Evolutionary conservation across 345 rosid species (phyloP).

Genomic region (Punica granatum): DNA sequence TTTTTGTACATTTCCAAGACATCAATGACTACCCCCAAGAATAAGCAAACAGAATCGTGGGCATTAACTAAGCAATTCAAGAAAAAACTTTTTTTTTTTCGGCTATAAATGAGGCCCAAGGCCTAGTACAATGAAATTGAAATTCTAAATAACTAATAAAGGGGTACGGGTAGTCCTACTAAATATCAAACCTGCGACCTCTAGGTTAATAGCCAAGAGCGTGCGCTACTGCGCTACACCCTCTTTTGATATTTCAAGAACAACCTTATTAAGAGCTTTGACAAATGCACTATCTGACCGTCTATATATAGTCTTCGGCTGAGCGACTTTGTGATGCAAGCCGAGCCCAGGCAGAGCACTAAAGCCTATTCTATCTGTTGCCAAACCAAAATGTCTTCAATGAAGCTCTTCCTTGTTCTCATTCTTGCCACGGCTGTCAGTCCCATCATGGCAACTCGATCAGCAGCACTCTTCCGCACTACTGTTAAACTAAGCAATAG

Average conservation of each 20-base stretch:
- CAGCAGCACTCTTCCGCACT: not conserved
- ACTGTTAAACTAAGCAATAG: not conserved
- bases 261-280: not conserved
- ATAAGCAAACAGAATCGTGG: too few species aligned
- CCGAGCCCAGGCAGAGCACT: not conserved
- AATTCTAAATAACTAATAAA: too few species aligned
- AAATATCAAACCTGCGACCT: too few species aligned
- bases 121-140: too few species aligned
- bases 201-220: too few species aligned
- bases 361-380: slow-evolving; percentile 1
- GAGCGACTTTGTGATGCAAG: not conserved
- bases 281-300: not conserved
- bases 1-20: not conserved
- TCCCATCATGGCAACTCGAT: not conserved
- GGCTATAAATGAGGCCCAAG: too few species aligned
- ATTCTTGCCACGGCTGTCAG: not conserved
- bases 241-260: too few species aligned
- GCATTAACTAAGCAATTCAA: too few species aligned
- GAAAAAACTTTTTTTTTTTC: too few species aligned
- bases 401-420: not conserved
- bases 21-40: too few species aligned
- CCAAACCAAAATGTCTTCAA: not conserved
- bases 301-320: not conserved
- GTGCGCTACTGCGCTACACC: too few species aligned
- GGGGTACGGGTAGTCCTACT: too few species aligned